A percentile compares a stretch with the other conserved stretches of the same genome.
phyloP scores from a whole-genome alignment of 2,329 filamentous ascomycete genomes.

The Colletotrichum cordylinicola region DNA sequence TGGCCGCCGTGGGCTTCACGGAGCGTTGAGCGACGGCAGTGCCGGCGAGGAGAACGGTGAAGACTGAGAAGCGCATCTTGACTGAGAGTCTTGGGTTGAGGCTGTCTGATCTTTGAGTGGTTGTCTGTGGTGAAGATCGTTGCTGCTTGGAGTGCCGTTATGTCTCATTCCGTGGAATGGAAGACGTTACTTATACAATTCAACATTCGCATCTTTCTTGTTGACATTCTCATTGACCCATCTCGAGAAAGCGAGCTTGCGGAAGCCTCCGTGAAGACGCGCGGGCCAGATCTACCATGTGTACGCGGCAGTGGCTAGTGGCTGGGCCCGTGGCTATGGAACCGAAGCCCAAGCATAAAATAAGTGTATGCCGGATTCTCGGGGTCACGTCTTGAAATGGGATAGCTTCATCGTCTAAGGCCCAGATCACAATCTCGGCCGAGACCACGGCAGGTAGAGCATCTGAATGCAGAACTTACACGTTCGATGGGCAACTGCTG shows the following conservation, averaged over 20 bases:
- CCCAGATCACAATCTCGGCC: not conserved
- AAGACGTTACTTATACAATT: not conserved
- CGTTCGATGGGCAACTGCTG: not conserved
- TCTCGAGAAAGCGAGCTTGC: not conserved
- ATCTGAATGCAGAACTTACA: not conserved
- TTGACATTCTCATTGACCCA: not conserved
- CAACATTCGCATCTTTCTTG: not conserved
- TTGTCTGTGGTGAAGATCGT: not conserved
- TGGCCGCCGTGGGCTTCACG: not conserved
- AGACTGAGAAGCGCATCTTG: not conserved
- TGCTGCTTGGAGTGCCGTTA: not conserved
- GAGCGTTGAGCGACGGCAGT: not conserved
- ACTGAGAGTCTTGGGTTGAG: not conserved
- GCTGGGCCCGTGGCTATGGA: not conserved
- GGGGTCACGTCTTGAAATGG: not conserved
- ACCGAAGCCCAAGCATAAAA: not conserved
- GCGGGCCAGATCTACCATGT: not conserved
- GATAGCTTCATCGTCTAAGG: not conserved
- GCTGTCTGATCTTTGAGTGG: not conserved
- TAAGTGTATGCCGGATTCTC: not conserved
- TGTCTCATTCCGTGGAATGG: not conserved
- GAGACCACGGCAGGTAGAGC: not conserved
- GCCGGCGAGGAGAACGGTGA: not conserved
- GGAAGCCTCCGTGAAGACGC: not conserved
- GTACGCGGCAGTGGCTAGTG: not conserved